phyloP scores from a whole-genome alignment of 768 basidiomycete species.

The Xanthoconium purpureum region DNA sequence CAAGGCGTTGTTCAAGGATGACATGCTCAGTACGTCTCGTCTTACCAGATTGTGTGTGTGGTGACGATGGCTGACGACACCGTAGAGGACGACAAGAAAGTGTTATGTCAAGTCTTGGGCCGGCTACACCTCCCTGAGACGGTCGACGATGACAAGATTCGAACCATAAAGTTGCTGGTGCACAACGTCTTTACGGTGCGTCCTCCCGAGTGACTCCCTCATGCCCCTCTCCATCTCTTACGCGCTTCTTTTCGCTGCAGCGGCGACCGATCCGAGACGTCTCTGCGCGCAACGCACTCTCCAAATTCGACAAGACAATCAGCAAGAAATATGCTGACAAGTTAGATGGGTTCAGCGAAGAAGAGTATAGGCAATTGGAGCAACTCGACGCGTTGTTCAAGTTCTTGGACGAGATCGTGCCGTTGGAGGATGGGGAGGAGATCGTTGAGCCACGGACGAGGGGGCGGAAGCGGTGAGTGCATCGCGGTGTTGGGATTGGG shows the following conservation, averaged over 20 bases:
- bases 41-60: neutral
- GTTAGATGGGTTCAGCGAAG: conserved; percentile 69
- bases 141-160: conserved; percentile 67
- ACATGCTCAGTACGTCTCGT: conserved; percentile 48
- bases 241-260: conserved; percentile 27
- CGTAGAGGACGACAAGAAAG: conserved; percentile 55
- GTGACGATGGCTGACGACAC: neutral
- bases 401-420: conserved; percentile 70
- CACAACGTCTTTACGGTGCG: conserved; percentile 33
- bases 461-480: conserved; percentile 44
- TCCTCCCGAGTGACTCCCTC: too few relatives aligned
- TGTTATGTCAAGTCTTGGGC: conserved; percentile 58
- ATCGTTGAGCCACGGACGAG: conserved; percentile 40
- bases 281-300: conserved; percentile 63
- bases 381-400: conserved; percentile 62
- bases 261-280: conserved; percentile 59
- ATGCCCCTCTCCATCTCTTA: neutral
- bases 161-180: conserved; percentile 59
- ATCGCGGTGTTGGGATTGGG: neutral
- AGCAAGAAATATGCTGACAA: conserved; percentile 70
- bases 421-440: conserved; percentile 60
- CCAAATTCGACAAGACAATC: conserved; percentile 63
- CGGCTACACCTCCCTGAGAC: conserved; percentile 67
- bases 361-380: conserved; percentile 63
- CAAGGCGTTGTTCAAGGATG: conserved; percentile 45